These are phyloP conservation scores for Thelonectria discophora DNA, from an alignment of 2,329 filamentous ascomycete species.

Conservation along the genomic window DNA sequence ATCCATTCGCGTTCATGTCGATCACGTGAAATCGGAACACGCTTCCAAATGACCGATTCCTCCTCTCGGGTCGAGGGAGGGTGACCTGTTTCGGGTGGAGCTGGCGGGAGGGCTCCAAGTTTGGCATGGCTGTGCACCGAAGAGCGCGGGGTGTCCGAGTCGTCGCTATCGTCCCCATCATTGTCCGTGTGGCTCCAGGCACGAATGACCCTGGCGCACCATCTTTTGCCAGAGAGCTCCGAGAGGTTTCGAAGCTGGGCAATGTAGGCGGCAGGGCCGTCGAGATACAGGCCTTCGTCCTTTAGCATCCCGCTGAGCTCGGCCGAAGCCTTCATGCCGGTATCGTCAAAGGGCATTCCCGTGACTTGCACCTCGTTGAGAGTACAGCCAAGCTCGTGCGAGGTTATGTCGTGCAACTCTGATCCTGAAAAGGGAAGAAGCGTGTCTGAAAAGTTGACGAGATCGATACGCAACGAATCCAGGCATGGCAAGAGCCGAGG, in stretches of 20 bases:
- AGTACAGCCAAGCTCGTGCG: conserved; percentile 62
- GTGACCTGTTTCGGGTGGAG: conserved; percentile 53
- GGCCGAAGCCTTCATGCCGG: conserved; percentile 56
- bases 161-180: conserved; percentile 38
- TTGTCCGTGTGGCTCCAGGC: conserved; percentile 49
- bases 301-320: conserved; percentile 63
- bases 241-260: conserved; percentile 52
- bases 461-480: conserved; percentile 59
- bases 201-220: conserved; percentile 57
- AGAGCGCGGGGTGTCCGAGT: conserved; percentile 41
- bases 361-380: conserved; percentile 63
- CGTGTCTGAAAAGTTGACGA: conserved; percentile 62
- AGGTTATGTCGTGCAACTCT: conserved; percentile 61
- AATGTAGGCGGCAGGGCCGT: conserved; percentile 55
- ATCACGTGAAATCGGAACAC: conserved; percentile 55
- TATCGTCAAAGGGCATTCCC: conserved; percentile 60
- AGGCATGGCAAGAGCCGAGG: conserved; percentile 60
- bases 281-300: conserved; percentile 62
- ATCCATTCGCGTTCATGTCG: conserved; percentile 55
- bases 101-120: conserved; percentile 50
- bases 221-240: conserved; percentile 50
- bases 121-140: conserved; percentile 40
- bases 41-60: conserved; percentile 61
- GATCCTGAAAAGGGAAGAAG: conserved; percentile 56
- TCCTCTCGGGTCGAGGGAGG: conserved; percentile 54